phyloP scores from a whole-genome alignment of 1,139 yeast genomes.

The Arxiozyma slooffiae region DNA sequence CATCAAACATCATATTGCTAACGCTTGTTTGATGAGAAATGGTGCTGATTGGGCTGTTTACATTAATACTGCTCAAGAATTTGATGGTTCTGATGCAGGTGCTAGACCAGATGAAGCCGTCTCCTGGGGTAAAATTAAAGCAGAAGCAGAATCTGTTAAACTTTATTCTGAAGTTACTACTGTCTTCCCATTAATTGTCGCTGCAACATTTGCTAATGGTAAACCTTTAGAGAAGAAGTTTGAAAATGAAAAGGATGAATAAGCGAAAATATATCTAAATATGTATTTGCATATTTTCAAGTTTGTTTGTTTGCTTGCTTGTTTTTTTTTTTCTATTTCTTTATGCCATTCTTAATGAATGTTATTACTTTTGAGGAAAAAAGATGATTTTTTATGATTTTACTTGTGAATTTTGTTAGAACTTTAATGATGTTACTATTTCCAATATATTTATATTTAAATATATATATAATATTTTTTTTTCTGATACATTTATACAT shows the following conservation, averaged over 20 bases:
- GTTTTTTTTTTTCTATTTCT: not conserved
- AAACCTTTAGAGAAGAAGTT: slow-evolving; percentile 18
- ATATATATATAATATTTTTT: not conserved
- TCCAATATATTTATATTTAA: not conserved
- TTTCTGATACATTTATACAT: not conserved
- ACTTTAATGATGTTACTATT: not conserved
- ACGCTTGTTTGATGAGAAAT: slow-evolving; percentile 96
- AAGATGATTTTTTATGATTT: not conserved
- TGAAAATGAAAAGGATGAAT: slow-evolving; percentile 2
- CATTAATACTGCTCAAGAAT: slow-evolving; percentile 98
- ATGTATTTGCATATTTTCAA: not conserved
- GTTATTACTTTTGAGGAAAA: not conserved
- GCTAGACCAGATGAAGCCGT: slow-evolving; percentile 99
- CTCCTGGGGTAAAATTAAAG: slow-evolving; percentile 96
- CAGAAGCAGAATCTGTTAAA: slow-evolving; percentile 84
- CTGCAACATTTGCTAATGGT: slow-evolving; percentile 84
- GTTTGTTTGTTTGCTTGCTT: not conserved
- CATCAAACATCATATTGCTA: slow-evolving; percentile 92
- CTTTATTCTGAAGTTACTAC: slow-evolving; percentile 94
- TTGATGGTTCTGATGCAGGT: slow-evolving; percentile 98
- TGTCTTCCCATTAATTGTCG: slow-evolving; percentile 91
- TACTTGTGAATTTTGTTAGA: not conserved
- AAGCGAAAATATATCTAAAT: not conserved
- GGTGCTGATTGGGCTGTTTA: slow-evolving; percentile 98
- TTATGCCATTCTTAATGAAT: not conserved